Evolutionary conservation across 495 filamentous ascomycete genomes (phyloP), one percentile per base, ranked within the genome.

Genomic region (Tuber calosporum): DNA sequence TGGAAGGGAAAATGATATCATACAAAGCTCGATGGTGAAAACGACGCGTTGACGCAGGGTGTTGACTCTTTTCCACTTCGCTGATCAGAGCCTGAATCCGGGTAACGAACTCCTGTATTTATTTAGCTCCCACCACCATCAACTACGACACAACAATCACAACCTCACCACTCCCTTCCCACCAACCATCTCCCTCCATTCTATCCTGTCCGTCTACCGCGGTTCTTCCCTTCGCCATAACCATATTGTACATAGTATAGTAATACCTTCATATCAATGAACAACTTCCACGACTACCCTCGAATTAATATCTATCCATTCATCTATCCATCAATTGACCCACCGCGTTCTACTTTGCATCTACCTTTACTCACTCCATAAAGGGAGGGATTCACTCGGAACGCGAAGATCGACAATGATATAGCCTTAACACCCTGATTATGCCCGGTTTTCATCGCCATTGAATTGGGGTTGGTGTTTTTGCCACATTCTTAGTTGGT

Each of bases 331-430:
- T 11, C 36, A 68, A 41, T 53, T 34, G 43, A 9, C 41, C n/a
- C 68, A 30, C 53, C 53, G 53, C 53, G n/a, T 58, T 58, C 53
- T 58, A 4, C 53, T 58, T 58, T 58, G 53, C 17, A 58, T 58
- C 53, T 58, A 58, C 53, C 53, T 58, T 58, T 58, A 15, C 26
- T 58, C 53, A 13, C n/a, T 58, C 53, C n/a, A 58, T 58, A 58
- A 58, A 58, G 53, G n/a, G 26, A 30, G n/a, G 53, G 53, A 30
- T 58, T 58, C 53, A 58, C 53, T 58, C 53, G 53, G 53, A 58
- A 30, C 53, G 53, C 53, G 53, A 26, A 58, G 53, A 58, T 58
- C 53, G 53, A 58, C 26, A 30, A 58, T 58, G 3, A 11, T 3
- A 0, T 58, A 30, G 53, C 53, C n/a, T 58, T 9, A 58, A 58